These are phyloP conservation scores for Actinomortierella wolfii DNA, from an alignment of 371 early-diverging fungal species.

Conservation along the genomic window DNA sequence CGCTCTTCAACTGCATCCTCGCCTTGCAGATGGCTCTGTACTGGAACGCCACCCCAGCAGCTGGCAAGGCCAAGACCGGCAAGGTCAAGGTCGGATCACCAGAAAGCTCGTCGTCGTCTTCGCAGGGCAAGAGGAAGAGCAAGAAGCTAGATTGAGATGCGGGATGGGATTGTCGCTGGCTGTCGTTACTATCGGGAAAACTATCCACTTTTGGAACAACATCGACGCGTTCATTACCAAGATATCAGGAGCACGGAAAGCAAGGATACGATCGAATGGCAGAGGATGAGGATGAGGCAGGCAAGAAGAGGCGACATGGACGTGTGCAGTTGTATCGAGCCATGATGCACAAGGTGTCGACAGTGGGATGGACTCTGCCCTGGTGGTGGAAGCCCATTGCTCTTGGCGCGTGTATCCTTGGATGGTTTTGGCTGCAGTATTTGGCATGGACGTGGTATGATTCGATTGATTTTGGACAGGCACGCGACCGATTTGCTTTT, in stretches of 20 bases:
- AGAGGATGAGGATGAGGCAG: too few relatives aligned
- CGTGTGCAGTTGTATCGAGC: too few relatives aligned
- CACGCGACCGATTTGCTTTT: slow-evolving; percentile 25
- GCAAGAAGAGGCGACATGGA: too few relatives aligned
- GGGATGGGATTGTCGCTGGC: too few relatives aligned
- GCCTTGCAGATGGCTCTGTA: slow-evolving; percentile 82
- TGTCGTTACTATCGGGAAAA: too few relatives aligned
- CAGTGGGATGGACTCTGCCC: too few relatives aligned
- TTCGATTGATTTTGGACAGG: slow-evolving; percentile 28
- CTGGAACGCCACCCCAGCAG: slow-evolving; percentile 61
- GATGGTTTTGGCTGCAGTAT: slow-evolving; percentile 32
- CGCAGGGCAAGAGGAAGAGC: slow-evolving; percentile 40
- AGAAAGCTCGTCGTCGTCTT: background rate
- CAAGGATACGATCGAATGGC: too few relatives aligned
- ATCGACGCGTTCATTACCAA: too few relatives aligned
- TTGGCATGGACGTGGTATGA: slow-evolving; percentile 42
- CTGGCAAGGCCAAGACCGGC: slow-evolving; percentile 7
- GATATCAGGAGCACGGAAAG: too few relatives aligned
- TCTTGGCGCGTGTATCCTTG: slow-evolving; percentile 5
- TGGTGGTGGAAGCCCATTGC: too few relatives aligned
- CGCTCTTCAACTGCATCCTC: slow-evolving; percentile 78
- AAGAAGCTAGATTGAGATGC: slow-evolving; percentile 42
- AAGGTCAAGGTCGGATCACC: slow-evolving; percentile 16
- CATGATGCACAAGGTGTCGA: too few relatives aligned
- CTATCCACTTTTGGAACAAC: too few relatives aligned